Evolutionary conservation across 1,139 yeast species (phyloP), one percentile per base, ranked within the genome.

Genomic region (Magnusiomyces suaveolens): DNA sequence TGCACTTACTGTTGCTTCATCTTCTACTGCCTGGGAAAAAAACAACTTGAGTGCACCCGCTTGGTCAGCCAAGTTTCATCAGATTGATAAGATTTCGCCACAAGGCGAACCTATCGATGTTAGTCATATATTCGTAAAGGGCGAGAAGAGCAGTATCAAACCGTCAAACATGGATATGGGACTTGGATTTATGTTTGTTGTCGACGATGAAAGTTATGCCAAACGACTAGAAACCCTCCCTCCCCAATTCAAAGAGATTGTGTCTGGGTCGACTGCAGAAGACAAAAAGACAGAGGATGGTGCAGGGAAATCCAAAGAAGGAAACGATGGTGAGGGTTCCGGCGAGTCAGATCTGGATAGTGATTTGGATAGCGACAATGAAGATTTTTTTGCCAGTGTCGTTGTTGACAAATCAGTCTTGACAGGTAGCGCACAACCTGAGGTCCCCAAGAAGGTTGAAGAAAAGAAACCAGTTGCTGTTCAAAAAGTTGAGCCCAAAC

Each of bases 151-250:
- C 26, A 79, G 72, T 59, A 72, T 90, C 63, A 95, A 96, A 0
- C 96, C 97, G 1, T 77, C 83, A 18, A 95, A 84, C 62, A 69
- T 89, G 62, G 90, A 83, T 0, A 85, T 92, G 95, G 98, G 98
- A 0, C 75, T 89, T 59, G 97, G 87, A 0, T 77, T 92, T 57
- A 67, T 87, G 57, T 87, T 94, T 84, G 72, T 84, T 54, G 79
- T 83, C 3, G 83, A 81, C 2, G 66, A 66, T 23, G 73, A 71
- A 56, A 76, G 79, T 54, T 71, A 70, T 38, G 69, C 68, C 3
- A 60, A 63, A 10, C 71, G 82, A 6, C 23, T 26, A 18, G 23
- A 16, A 20, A 38, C 20, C 57, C 47, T 63, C 2, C 61, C 66
- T 26, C 32, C 33, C 18, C 73, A 73, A 57, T 79, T 26, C 8